Conservation (phyloP, 306 rosid genomes). For the Lotus japonicus region DNA sequence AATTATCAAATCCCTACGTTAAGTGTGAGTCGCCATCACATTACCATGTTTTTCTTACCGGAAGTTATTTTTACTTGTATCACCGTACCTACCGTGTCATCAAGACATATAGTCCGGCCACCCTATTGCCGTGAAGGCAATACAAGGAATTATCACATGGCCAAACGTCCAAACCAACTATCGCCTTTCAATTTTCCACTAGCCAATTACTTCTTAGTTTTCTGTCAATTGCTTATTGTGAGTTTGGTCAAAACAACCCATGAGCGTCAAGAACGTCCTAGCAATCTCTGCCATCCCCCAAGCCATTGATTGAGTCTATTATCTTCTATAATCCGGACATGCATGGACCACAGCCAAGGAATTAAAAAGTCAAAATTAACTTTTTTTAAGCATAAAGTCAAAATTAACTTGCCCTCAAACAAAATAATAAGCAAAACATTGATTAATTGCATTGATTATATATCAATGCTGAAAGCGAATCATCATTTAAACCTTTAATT, state of each 20-base stretch:
- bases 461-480: conserved; percentile 1
- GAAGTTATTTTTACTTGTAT: too few relatives aligned
- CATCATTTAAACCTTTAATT: not conserved
- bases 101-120: too few relatives aligned
- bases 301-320: not conserved
- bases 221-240: not conserved
- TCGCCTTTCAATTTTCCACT: not conserved
- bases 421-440: not conserved
- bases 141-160: too few relatives aligned
- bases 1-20: too few relatives aligned
- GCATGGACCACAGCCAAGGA: not conserved
- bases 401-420: not conserved
- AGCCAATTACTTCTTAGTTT: not conserved
- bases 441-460: not conserved
- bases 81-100: too few relatives aligned
- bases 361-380: too few relatives aligned
- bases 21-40: too few relatives aligned
- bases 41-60: too few relatives aligned
- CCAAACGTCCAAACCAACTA: too few relatives aligned
- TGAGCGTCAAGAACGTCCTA: not conserved
- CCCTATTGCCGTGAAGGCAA: too few relatives aligned
- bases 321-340: not conserved
- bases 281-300: not conserved
- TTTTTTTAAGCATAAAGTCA: too few relatives aligned
- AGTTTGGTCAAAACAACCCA: not conserved